Percentiles rank a stretch among this genome's conserved stretches.
phyloP scores from a whole-genome alignment of 768 basidiomycete genomes.

The Boletus subparvulus region DNA sequence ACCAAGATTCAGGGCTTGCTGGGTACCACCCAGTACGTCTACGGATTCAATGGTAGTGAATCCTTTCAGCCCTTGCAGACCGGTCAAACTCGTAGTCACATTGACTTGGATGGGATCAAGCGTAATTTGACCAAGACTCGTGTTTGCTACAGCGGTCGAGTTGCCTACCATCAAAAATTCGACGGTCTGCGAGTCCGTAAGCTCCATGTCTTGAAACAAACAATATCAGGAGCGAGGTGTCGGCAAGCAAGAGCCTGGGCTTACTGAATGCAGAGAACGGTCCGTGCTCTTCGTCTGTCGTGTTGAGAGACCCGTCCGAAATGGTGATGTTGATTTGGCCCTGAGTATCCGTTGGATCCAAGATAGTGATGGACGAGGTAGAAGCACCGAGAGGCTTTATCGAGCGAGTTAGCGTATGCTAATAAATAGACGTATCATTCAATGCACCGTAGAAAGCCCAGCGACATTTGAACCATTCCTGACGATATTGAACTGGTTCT shows the following conservation, averaged over 20 bases:
- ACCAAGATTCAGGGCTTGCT: conserved; percentile 54
- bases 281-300: conserved; percentile 46
- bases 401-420: neutral
- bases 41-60: conserved; percentile 55
- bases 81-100: conserved; percentile 58
- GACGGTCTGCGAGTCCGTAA: conserved; percentile 49
- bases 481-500: conserved; percentile 64
- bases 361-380: conserved; percentile 54
- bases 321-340: conserved; percentile 69
- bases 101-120: conserved; percentile 72
- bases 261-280: conserved; percentile 60
- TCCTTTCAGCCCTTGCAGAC: conserved; percentile 60
- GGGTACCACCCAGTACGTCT: conserved; percentile 65
- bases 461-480: conserved; percentile 53
- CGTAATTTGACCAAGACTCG: conserved; percentile 64
- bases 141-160: conserved; percentile 58
- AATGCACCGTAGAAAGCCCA: conserved; percentile 54
- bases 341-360: conserved; percentile 52
- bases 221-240: neutral
- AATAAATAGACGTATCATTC: neutral
- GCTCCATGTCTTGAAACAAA: conserved; percentile 46
- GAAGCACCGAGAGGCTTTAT: conserved; percentile 61
- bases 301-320: conserved; percentile 48
- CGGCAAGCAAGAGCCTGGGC: conserved; percentile 17
- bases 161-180: conserved; percentile 60